phyloP scores from a whole-genome alignment of 2,329 filamentous ascomycete genomes.

The Aschersonia sp. region DNA sequence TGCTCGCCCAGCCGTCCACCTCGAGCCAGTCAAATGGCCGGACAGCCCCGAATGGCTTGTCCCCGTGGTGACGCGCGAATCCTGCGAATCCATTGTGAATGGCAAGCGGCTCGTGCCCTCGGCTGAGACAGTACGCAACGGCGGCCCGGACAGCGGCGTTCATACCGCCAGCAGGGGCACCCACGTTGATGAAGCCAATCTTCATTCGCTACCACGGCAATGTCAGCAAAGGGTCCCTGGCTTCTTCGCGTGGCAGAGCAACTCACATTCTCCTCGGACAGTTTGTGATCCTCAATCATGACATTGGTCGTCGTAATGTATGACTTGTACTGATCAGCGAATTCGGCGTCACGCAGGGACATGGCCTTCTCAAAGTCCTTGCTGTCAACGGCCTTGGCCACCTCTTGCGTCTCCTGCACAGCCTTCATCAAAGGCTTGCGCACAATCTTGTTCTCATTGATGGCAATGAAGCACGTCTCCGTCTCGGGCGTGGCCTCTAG shows the following conservation, averaged over 20 bases:
- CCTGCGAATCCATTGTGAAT: constrained; percentile 97
- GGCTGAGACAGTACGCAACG: constrained; percentile 79
- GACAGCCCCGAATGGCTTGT: constrained; percentile 69
- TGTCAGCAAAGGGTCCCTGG: constrained; percentile 12
- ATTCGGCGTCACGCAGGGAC: constrained; percentile 80
- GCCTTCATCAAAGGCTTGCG: constrained; percentile 81
- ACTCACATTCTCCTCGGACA: constrained; percentile 58
- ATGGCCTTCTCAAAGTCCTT: constrained; percentile 84
- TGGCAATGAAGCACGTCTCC: constrained; percentile 86
- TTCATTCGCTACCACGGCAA: constrained; percentile 52
- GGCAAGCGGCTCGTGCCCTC: constrained; percentile 83
- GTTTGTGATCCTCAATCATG: constrained; percentile 49
- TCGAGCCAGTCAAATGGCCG: constrained; percentile 84
- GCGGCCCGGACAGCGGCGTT: constrained; percentile 90
- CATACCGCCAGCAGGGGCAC: constrained; percentile 93
- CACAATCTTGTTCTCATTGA: constrained; percentile 95
- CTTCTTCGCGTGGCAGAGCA: not conserved
- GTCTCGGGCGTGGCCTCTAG: constrained; percentile 79
- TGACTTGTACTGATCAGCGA: constrained; percentile 79
- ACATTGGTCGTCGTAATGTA: constrained; percentile 86
- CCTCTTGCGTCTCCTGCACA: constrained; percentile 71
- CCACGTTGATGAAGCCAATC: constrained; percentile 92
- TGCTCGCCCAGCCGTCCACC: constrained; percentile 88
- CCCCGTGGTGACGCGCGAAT: constrained; percentile 76
- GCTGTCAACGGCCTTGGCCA: constrained; percentile 65